Evolutionary conservation across 2,329 filamentous ascomycete species (phyloP).

Genomic region (Aspergillus nomiae): DNA sequence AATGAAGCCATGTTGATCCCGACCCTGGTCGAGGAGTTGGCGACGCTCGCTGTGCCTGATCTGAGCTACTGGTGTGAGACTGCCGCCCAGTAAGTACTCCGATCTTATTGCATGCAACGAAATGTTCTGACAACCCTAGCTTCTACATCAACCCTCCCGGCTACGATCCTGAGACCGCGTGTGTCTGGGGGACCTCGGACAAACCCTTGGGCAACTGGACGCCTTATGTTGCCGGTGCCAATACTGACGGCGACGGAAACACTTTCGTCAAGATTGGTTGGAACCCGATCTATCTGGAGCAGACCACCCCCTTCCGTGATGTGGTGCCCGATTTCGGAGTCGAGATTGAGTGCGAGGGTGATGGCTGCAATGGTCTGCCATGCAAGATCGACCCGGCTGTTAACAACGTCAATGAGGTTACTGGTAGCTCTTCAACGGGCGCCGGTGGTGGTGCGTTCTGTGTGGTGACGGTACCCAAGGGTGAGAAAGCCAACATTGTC

Average conservation of each 20-base stretch:
- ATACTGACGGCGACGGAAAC: conserved; percentile 64
- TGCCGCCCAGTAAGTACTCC: conserved; percentile 69
- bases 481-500: conserved; percentile 67
- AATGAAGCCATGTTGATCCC: conserved; percentile 83
- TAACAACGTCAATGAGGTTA: conserved; percentile 60
- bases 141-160: conserved; percentile 80
- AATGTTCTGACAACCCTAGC: conserved; percentile 41
- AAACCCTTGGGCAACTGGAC: conserved; percentile 74
- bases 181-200: conserved; percentile 68
- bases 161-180: conserved; percentile 60
- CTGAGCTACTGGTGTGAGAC: conserved; percentile 71
- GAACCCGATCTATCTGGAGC: conserved; percentile 72
- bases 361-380: conserved; percentile 70
- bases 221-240: conserved; percentile 75
- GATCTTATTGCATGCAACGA: neutral
- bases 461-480: conserved; percentile 72
- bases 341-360: conserved; percentile 68
- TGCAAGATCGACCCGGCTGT: conserved; percentile 68
- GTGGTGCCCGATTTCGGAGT: conserved; percentile 67
- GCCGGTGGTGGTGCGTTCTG: conserved; percentile 73
- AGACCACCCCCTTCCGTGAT: conserved; percentile 54
- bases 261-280: conserved; percentile 76
- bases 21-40: conserved; percentile 61
- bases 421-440: conserved; percentile 59
- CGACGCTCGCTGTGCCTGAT: conserved; percentile 70